A percentile compares a stretch with the other conserved stretches of the same genome.
phyloP scores from a whole-genome alignment of 2,329 filamentous ascomycete species.

The Exophiala sideris region DNA sequence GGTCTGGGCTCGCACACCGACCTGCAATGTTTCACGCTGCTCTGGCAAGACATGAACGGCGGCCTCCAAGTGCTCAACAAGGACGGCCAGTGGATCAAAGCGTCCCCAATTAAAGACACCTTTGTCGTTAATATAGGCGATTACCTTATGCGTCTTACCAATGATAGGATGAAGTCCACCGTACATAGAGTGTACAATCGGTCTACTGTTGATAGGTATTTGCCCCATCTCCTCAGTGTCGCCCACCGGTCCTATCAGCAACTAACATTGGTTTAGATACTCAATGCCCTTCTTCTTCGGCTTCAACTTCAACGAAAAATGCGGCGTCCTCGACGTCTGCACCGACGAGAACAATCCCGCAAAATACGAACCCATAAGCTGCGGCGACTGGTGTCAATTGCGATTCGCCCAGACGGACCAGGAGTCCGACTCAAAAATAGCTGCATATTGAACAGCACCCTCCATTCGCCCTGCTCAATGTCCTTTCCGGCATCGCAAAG shows the following conservation, averaged over 20 bases:
- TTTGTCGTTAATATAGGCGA: slow-evolving; percentile 52
- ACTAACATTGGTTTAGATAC: slow-evolving; percentile 33
- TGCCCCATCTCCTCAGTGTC: slow-evolving; percentile 13
- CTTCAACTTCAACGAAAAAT: slow-evolving; percentile 52
- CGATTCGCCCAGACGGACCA: slow-evolving; percentile 22
- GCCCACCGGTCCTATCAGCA: neutral
- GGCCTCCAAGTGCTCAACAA: slow-evolving; percentile 49
- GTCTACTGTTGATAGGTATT: slow-evolving; percentile 27
- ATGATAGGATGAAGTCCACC: slow-evolving; percentile 49
- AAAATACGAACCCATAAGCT: slow-evolving; percentile 50
- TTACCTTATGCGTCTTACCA: slow-evolving; percentile 50
- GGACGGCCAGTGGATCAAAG: slow-evolving; percentile 43
- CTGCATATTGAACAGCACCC: neutral
- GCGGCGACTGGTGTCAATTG: slow-evolving; percentile 23
- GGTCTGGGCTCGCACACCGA: slow-evolving; percentile 52
- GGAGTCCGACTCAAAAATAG: neutral
- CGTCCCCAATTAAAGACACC: slow-evolving; percentile 39
- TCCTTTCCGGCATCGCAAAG: too few relatives aligned
- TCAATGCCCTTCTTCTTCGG: slow-evolving; percentile 59
- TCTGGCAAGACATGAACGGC: slow-evolving; percentile 54
- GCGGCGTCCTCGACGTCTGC: slow-evolving; percentile 44
- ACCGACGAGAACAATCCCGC: slow-evolving; percentile 43
- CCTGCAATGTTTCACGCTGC: slow-evolving; percentile 52
- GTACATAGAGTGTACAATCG: slow-evolving; percentile 53
- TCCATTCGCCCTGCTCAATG: too few relatives aligned